Base-by-base conservation (phyloP, 2,329 filamentous ascomycete species). In the Exophiala phaeomuriformis region DNA sequence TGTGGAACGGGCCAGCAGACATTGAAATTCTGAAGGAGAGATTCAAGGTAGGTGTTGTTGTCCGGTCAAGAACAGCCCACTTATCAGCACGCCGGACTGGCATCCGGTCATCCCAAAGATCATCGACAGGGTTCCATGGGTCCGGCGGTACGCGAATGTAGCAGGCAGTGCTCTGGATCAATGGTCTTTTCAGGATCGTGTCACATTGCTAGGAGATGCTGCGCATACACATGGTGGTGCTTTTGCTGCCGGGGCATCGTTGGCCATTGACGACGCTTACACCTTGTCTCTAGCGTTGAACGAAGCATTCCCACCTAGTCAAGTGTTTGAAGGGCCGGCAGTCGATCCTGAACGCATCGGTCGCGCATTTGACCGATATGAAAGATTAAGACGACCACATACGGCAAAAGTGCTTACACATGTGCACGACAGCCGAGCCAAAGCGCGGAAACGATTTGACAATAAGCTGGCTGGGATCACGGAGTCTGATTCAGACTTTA, bases 381-480 rank as follows among this genome's bases (percentile, higher is more conserved):
- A 73, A 50, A 64, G 61, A 10, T 72, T 71, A 0, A 66, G 74
- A 28, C 71, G 73, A 30, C 65, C 65, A 0, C 74, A 77, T 50
- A 70, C 72, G 0, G 68, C 70, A 33, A 63, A 63, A 0, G 61
- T 75, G 40, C 54, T 71, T 37, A 51, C 56, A 3, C 66, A 68
- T 7, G 69, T 75, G 1, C 70, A 68, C 29, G 60, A 52, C 67
- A 2, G 64, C 57, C 35, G 10, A 12, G 36, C 36, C n/a, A 39
- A n/a, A 4, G n/a, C n/a, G 6, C 36, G 10, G 9, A 39, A 8
- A 5, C 36, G 36, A n/a, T 39, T 39, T 12, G 36, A 39, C 5
- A 7, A 39, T 8, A 39, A 7, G 36, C 36, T 59, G 61, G 40
- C 47, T 59, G 7, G 62, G 53, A 0, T 51, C 33, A 1, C 41